These are phyloP conservation scores for Gentiana macrophylla DNA, from an alignment of 257 asterid species.

Conservation along the genomic window DNA sequence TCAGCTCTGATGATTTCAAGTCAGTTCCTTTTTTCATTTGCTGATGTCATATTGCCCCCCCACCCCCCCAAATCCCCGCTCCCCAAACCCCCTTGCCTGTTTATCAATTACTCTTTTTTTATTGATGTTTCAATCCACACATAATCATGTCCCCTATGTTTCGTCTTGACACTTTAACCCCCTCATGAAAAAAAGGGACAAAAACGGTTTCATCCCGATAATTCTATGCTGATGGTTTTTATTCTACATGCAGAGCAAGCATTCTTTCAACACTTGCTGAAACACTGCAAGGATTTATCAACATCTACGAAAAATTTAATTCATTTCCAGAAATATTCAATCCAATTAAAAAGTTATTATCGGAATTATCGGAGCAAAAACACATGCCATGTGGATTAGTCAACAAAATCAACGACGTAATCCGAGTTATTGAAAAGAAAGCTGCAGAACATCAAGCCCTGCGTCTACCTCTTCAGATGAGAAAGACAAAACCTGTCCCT, in stretches of 20 bases:
- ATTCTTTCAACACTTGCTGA: conserved; percentile 45
- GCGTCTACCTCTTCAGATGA: conserved; percentile 62
- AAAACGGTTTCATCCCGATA: no score
- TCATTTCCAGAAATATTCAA: conserved; percentile 82
- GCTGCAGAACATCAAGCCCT: conserved; percentile 42
- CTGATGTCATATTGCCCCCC: not conserved
- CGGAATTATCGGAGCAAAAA: conserved; percentile 39
- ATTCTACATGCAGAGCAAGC: conserved; percentile 52
- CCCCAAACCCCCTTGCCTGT: no score
- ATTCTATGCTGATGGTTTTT: not conserved
- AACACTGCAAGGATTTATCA: conserved; percentile 58
- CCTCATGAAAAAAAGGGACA: not conserved
- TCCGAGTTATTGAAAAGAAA: conserved; percentile 36
- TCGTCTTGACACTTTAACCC: not conserved
- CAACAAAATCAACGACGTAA: conserved; percentile 37
- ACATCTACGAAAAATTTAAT: conserved; percentile 35
- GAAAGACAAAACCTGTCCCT: conserved; percentile 53
- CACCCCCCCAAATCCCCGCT: not conserved
- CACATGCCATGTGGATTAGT: conserved; percentile 44
- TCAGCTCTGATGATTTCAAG: conserved; percentile 66
- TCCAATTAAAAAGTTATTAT: conserved; percentile 47
- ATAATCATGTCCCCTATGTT: not conserved
- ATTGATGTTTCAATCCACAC: not conserved
- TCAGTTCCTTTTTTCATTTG: conserved; percentile 4
- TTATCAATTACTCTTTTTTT: not conserved